Evolutionary conservation across 768 basidiomycete genomes (phyloP), one percentile per base, ranked within the genome.

Genomic region (Cystofilobasidium capitatum): DNA sequence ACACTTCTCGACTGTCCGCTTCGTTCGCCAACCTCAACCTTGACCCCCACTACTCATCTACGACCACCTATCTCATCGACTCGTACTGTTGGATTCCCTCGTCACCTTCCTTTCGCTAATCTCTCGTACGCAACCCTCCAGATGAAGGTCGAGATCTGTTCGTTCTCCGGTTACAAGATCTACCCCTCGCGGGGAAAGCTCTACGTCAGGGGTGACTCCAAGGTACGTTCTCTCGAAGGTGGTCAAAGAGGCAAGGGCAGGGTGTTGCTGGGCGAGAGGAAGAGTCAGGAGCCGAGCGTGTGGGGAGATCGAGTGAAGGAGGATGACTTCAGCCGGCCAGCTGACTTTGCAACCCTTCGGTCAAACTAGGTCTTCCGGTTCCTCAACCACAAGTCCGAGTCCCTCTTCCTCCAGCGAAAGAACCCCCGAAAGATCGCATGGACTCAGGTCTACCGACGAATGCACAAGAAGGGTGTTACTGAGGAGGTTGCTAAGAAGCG

Each of bases 401-500:
- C 94, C 70, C 88, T 99, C 72, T 98, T 98, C 86, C 82, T 89
- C 68, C 96, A 99, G 80, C 89, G 94, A 82, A 99, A 99, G 83
- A 98, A 99, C 83, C 96, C 96, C 62, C 90, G 96, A 78, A 98
- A 98, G 85, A 92, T 98, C 81, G 88, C 94, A 71, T 98, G 94
- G 94, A 98, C 94, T 62, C 80, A 82, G 74, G 84, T 88, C 70
- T 94, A 88, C 84, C 88, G 90, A 72, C 88, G 92, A 74, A 90
- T 96, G 87, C 96, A 98, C 86, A 96, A 94, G 86, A 99, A 99
- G 86, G 96, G 96, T 79, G 85, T 98, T 79, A 92, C 92, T 60
- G 94, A 98, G 81, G 94, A 98, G 80, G 88, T 93, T 62, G 91
- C 92, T 75, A 99, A 98, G 91, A 97, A 96, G 83, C 88, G 94